These are phyloP conservation scores for Lecanoromycetidae sp. DNA, from an alignment of 2,329 filamentous ascomycete species.

Conservation along the genomic window DNA sequence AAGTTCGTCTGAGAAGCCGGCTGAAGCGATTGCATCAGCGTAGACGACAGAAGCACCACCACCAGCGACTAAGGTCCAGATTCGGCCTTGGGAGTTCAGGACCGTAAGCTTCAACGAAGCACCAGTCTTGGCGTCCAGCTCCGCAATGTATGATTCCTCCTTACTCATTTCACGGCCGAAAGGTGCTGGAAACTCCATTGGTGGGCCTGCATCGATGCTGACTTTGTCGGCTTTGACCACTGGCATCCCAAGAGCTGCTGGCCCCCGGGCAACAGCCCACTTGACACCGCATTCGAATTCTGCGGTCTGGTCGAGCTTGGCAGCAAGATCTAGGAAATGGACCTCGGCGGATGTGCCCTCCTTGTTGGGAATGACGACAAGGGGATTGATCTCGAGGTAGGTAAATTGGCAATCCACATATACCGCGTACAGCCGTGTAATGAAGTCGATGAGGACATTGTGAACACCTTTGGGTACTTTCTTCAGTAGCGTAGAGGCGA, in stretches of 20 bases:
- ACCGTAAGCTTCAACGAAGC: conserved; percentile 97
- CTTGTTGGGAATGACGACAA: conserved; percentile 93
- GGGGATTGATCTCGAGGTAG: conserved; percentile 98
- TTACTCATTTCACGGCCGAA: conserved; percentile 98
- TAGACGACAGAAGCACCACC: conserved; percentile 99
- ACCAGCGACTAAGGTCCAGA: conserved; percentile 98
- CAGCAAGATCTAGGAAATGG: conserved; percentile 95
- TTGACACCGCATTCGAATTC: conserved; percentile 99
- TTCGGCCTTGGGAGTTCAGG: conserved; percentile 77
- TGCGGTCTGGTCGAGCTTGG: conserved; percentile 97
- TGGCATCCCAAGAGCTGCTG: conserved; percentile 74
- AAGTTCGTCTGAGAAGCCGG: conserved; percentile 87
- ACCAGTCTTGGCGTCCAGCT: conserved; percentile 98
- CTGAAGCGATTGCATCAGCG: conserved; percentile 93
- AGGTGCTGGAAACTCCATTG: conserved; percentile 97
- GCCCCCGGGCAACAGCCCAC: conserved; percentile 92
- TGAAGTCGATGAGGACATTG: conserved; percentile 98
- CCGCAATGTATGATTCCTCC: conserved; percentile 97
- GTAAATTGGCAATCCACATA: conserved; percentile 99
- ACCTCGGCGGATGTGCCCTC: conserved; percentile 86
- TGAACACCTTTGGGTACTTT: conserved; percentile 92
- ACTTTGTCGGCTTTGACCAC: conserved; percentile 58
- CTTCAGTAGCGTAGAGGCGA: conserved; percentile 71
- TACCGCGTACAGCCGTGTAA: conserved; percentile 93
- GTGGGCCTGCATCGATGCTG: conserved; percentile 89